phyloP scores from a whole-genome alignment of 768 basidiomycete genomes.

The Russula dissimulans region DNA sequence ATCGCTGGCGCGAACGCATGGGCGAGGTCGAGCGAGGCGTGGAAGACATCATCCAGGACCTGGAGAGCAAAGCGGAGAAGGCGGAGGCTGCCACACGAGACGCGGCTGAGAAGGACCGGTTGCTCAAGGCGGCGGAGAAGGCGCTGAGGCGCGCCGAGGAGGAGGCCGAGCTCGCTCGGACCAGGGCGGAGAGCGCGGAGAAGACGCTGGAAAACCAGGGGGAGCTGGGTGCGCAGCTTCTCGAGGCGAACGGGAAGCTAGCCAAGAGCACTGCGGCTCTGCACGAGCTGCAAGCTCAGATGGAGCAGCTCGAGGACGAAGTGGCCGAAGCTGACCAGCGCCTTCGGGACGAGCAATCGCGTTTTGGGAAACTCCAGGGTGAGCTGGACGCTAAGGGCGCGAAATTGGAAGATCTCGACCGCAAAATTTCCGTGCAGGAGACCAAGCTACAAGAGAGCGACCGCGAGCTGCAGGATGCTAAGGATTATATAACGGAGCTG shows the following conservation, averaged over 20 bases:
- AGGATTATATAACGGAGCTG: constrained; percentile 46
- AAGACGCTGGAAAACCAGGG: constrained; percentile 50
- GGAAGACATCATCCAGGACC: constrained; percentile 50
- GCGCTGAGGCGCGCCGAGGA: constrained; percentile 37
- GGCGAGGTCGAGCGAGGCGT: constrained; percentile 62
- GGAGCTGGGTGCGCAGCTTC: constrained; percentile 60
- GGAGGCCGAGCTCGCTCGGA: constrained; percentile 46
- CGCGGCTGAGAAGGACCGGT: constrained; percentile 31
- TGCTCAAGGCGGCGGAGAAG: constrained; percentile 39
- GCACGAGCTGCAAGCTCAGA: constrained; percentile 47
- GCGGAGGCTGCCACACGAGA: constrained; percentile 41
- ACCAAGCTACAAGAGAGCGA: constrained; percentile 21
- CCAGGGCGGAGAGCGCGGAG: constrained; percentile 59
- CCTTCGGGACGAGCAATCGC: constrained; percentile 44
- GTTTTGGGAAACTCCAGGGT: constrained; percentile 30
- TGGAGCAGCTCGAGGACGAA: constrained; percentile 56
- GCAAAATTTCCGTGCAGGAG: constrained; percentile 20
- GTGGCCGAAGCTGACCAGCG: constrained; percentile 41
- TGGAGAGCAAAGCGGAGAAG: constrained; percentile 46
- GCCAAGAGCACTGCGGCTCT: constrained; percentile 48
- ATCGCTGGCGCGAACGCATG: constrained; percentile 64
- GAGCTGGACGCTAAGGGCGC: constrained; percentile 30
- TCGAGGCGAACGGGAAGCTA: constrained; percentile 55
- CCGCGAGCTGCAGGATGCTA: constrained; percentile 32
- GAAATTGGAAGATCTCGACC: constrained; percentile 20